Conservation (phyloP, 2,329 filamentous ascomycete genomes). For the Ceratocystis eucalypticola region DNA sequence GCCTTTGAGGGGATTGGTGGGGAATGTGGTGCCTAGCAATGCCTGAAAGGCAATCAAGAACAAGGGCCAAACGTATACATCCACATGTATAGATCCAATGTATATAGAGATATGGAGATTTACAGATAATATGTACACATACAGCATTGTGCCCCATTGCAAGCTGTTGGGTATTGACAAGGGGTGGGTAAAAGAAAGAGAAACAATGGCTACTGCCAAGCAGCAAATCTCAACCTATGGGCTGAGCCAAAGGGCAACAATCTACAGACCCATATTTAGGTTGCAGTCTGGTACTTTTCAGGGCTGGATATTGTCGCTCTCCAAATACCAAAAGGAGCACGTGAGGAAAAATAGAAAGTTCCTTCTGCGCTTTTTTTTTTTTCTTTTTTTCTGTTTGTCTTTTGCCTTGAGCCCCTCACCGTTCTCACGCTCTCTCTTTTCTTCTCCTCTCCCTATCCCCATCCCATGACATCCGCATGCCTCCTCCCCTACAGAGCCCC, state of each 20-base stretch:
- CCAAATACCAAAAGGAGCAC: neutral
- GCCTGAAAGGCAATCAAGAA: neutral
- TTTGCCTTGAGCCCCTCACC: neutral
- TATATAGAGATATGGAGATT: too few species aligned
- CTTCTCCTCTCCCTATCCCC: neutral
- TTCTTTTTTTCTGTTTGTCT: neutral
- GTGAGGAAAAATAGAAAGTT: neutral
- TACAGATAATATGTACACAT: too few species aligned
- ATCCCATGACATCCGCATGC: neutral
- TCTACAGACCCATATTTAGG: neutral
- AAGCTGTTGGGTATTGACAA: too few species aligned
- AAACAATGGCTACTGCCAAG: neutral
- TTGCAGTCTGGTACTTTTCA: neutral
- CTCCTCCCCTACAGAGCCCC: neutral
- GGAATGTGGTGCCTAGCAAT: neutral
- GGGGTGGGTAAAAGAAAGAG: too few species aligned
- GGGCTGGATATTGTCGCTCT: neutral
- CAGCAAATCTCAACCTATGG: neutral
- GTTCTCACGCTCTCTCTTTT: neutral
- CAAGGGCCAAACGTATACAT: neutral
- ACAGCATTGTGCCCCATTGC: too few species aligned
- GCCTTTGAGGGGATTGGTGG: neutral
- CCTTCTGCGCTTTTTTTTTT: neutral
- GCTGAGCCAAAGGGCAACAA: neutral
- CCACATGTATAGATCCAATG: too few species aligned